These are phyloP conservation scores for Scedosporium minutisporum DNA, from an alignment of 2,329 filamentous ascomycete species.

Conservation along the genomic window DNA sequence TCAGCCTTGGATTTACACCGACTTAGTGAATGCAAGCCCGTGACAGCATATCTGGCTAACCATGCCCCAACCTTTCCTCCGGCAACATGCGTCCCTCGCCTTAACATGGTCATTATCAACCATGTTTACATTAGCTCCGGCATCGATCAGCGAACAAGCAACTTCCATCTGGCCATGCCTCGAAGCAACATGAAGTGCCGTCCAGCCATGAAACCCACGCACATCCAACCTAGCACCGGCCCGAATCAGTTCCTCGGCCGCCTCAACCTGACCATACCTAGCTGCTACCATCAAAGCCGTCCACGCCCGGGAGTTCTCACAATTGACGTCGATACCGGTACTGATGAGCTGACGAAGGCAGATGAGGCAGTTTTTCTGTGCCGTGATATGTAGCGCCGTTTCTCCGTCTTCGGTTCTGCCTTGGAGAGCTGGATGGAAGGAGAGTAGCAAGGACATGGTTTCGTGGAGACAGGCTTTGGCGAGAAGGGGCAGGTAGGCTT, in stretches of 20 bases:
- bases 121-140: background rate
- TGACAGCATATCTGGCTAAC: background rate
- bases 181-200: background rate
- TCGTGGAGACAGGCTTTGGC: background rate
- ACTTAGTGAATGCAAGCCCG: no score
- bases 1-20: no score
- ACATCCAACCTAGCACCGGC: background rate
- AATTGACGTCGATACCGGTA: background rate
- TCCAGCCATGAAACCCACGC: background rate
- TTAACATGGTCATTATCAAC: background rate
- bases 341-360: background rate
- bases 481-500: background rate
- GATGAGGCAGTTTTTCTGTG: background rate
- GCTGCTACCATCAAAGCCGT: background rate
- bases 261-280: background rate
- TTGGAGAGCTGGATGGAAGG: background rate
- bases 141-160: background rate
- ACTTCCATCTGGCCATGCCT: background rate
- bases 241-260: background rate
- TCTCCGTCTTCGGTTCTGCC: background rate
- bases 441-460: background rate
- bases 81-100: background rate
- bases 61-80: background rate
- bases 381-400: background rate
- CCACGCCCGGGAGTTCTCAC: background rate